Percentiles rank a stretch among this genome's conserved stretches.
phyloP scores from a whole-genome alignment of 2,329 filamentous ascomycete genomes.

The Epichloe amarillans region DNA sequence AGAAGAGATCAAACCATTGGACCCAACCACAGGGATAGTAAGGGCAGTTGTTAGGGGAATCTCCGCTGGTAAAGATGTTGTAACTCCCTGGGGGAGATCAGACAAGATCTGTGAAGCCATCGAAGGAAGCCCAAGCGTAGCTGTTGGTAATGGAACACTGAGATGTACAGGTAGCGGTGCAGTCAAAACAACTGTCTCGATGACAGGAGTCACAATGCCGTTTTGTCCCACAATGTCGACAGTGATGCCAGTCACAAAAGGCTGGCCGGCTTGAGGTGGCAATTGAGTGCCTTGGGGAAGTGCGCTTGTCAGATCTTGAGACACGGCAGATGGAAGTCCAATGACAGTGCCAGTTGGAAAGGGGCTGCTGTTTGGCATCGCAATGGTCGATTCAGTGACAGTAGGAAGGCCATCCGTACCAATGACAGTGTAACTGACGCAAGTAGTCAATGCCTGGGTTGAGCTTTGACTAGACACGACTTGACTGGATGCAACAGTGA shows the following conservation, averaged over 20 bases:
- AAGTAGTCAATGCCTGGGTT: slow-evolving; percentile 14
- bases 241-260: slow-evolving; percentile 18
- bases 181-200: slow-evolving; percentile 14
- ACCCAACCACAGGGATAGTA: slow-evolving; percentile 18
- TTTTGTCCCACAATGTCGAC: slow-evolving; percentile 19
- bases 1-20: slow-evolving; percentile 19
- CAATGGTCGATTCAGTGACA: slow-evolving; percentile 18
- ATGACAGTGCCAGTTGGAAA: slow-evolving; percentile 9
- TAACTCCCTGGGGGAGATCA: slow-evolving; percentile 10
- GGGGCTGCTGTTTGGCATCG: slow-evolving; percentile 12
- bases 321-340: slow-evolving; percentile 9
- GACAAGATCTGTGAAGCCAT: slow-evolving; percentile 9
- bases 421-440: slow-evolving; percentile 16
- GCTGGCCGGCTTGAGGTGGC: slow-evolving; percentile 7
- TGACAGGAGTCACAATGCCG: slow-evolving; percentile 17
- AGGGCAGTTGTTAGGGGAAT: slow-evolving; percentile 15
- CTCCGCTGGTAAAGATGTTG: slow-evolving; percentile 5
- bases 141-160: slow-evolving; percentile 6
- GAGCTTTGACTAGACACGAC: neutral
- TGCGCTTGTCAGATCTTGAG: slow-evolving; percentile 4
- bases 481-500: slow-evolving; percentile 7
- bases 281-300: slow-evolving; percentile 10
- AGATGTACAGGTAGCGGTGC: slow-evolving; percentile 2
- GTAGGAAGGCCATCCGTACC: slow-evolving; percentile 18
- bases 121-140: slow-evolving; percentile 10